These are phyloP conservation scores for Fraxinus latifolia DNA, from an alignment of 305 asterid species.

Conservation along the genomic window DNA sequence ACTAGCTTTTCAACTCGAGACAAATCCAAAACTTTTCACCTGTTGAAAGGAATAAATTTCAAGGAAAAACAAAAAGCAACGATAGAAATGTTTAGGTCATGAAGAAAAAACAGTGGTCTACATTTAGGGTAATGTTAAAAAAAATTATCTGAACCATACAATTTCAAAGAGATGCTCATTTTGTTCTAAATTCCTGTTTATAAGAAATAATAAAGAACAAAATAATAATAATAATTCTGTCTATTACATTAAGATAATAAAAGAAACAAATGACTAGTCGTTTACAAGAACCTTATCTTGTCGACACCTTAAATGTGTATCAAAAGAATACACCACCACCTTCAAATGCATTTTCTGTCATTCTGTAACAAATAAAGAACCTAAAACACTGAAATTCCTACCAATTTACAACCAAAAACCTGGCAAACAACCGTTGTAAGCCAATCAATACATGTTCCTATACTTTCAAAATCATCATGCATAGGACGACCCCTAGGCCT, in stretches of 20 bases:
- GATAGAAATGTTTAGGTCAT: neutral
- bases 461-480: constrained; percentile 32
- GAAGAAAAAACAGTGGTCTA: neutral
- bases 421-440: constrained; percentile 32
- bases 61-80: neutral
- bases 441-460: constrained; percentile 40
- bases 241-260: neutral
- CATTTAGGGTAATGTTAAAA: neutral
- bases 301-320: constrained; percentile 23
- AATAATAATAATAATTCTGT: neutral
- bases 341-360: constrained; percentile 24
- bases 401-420: constrained; percentile 48
- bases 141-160: neutral
- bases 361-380: constrained; percentile 27
- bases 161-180: neutral
- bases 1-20: neutral
- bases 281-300: constrained; percentile 8
- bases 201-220: neutral
- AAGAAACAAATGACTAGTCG: neutral
- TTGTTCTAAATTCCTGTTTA: neutral
- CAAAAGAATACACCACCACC: constrained; percentile 29
- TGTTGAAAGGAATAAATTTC: neutral
- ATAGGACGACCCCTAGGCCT: constrained; percentile 29
- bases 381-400: constrained; percentile 25
- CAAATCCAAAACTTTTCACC: neutral